Evolutionary conservation across 2,329 filamentous ascomycete species (phyloP), one percentile per base, ranked within the genome.

Genomic region (Venturia nashicola): DNA sequence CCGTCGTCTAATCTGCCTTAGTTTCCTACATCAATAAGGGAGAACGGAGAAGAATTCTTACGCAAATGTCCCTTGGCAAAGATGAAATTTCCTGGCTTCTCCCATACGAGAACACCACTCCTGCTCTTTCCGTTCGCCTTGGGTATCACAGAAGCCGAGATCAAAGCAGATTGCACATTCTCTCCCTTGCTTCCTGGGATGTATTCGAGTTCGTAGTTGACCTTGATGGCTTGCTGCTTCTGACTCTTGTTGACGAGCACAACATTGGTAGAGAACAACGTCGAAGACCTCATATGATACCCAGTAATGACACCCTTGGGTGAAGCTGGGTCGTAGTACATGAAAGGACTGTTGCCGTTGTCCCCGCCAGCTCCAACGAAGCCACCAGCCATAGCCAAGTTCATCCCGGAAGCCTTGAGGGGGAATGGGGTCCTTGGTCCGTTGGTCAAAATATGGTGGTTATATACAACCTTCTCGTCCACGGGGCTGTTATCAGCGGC

Each of bases 401-500:
- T 43, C 3, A 62, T 16, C 3, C 40, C 40, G 23, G 12, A 18
- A 1, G 36, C 18, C 7, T 57, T 57, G 18, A 57, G 51, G 6
- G 51, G 51, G 5, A 57, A 57, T 18, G 7, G 5, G 16, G n/a
- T 12, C 12, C 51, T 34, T 18, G 43, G 59, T 2, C 61, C 61
- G 43, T 62, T 62, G 43, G 61, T 62, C 23, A 62, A 39, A n/a
- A 62, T 62, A 43, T 62, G 61, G 61, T 62, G 61, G 43, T 32
- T 40, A 32, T 62, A 62, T 5, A 62, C 43, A 6, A 51, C 46
- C 18, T 43, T 43, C 39, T 42, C 43, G 39, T 43, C 23, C 34
- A 61, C 36, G 59, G 59, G 59, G 6, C 23, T 43, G 36, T 34
- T 39, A 3, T 61, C 59, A 11, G 59, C 39, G 16, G 34, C 55